Percentiles rank a stretch among this genome's conserved stretches.
phyloP scores from a whole-genome alignment of 1,284 basidiomycete genomes.

The Microbotryum saponariae region DNA sequence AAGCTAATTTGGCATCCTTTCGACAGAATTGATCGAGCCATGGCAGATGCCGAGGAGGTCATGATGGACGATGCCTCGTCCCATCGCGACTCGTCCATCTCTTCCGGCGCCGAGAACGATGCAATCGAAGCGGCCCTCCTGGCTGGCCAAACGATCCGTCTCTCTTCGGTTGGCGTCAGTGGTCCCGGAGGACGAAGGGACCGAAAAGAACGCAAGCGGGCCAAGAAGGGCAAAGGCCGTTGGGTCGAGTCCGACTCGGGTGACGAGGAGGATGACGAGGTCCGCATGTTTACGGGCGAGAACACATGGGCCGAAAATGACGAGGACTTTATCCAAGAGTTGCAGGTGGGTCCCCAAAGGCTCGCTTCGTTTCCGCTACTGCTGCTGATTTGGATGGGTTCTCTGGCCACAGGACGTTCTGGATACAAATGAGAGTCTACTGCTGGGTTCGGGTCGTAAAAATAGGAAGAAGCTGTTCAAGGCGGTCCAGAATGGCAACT shows the following conservation, averaged over 20 bases:
- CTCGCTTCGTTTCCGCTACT: not conserved
- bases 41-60: constrained; percentile 8
- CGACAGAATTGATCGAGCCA: constrained; percentile 23
- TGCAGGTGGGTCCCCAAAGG: constrained; percentile 19
- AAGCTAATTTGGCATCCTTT: not conserved
- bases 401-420: constrained; percentile 13
- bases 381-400: not conserved
- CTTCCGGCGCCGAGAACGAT: constrained; percentile 15
- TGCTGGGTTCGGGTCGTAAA: constrained; percentile 18
- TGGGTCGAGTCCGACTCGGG: constrained; percentile 5
- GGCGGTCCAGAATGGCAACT: constrained; percentile 23
- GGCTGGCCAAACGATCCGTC: constrained; percentile 13
- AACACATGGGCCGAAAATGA: constrained; percentile 26
- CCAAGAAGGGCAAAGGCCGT: constrained; percentile 25
- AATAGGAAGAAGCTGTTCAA: constrained; percentile 31
- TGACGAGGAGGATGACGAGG: constrained; percentile 14
- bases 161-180: constrained; percentile 19
- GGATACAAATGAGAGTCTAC: constrained; percentile 15
- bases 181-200: constrained; percentile 11
- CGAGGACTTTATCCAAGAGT: constrained; percentile 21
- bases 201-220: constrained; percentile 17
- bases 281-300: constrained; percentile 15
- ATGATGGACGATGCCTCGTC: constrained; percentile 17
- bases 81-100: constrained; percentile 14
- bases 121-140: constrained; percentile 25